Evolutionary conservation across 2,329 filamentous ascomycete genomes (phyloP).

Genomic region (Thelonectria blattea): DNA sequence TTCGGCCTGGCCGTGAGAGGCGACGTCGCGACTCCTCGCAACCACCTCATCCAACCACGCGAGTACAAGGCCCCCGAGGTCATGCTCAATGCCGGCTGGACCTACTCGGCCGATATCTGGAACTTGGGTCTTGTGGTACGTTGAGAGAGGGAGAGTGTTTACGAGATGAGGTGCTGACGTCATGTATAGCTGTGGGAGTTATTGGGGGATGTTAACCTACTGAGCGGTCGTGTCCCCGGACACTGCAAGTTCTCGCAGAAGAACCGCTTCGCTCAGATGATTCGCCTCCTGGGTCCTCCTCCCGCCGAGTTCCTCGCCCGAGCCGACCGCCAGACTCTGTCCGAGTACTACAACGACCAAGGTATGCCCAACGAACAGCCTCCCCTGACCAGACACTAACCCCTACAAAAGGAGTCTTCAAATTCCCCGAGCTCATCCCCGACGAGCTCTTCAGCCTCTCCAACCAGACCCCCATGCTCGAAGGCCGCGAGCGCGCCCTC

Average conservation of each 20-base stretch:
- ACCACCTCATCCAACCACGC: constrained; percentile 39
- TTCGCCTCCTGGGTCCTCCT: constrained; percentile 38
- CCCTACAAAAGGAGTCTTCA: constrained; percentile 20
- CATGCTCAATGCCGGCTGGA: constrained; percentile 39
- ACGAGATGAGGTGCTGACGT: constrained; percentile 7
- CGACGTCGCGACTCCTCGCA: constrained; percentile 24
- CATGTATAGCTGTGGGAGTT: constrained; percentile 36
- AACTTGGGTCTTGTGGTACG: constrained; percentile 40
- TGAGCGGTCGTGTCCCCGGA: constrained; percentile 28
- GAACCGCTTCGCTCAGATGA: constrained; percentile 39
- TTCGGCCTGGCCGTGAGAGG: constrained; percentile 39
- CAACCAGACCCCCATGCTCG: constrained; percentile 29
- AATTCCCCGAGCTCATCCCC: constrained; percentile 29
- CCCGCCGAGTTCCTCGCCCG: constrained; percentile 33
- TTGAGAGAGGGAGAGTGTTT: not conserved
- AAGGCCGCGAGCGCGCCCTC: constrained; percentile 30
- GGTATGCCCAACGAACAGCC: constrained; percentile 13
- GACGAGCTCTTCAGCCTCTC: constrained; percentile 30
- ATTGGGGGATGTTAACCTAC: constrained; percentile 38
- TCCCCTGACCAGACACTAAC: no score
- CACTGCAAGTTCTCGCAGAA: constrained; percentile 34
- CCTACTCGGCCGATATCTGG: constrained; percentile 42
- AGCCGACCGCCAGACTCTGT: constrained; percentile 27
- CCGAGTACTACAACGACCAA: constrained; percentile 31
- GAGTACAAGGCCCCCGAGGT: constrained; percentile 42